Base-by-base conservation (phyloP, 1,284 basidiomycete species). In the Ceratobasidium sp. region DNA sequence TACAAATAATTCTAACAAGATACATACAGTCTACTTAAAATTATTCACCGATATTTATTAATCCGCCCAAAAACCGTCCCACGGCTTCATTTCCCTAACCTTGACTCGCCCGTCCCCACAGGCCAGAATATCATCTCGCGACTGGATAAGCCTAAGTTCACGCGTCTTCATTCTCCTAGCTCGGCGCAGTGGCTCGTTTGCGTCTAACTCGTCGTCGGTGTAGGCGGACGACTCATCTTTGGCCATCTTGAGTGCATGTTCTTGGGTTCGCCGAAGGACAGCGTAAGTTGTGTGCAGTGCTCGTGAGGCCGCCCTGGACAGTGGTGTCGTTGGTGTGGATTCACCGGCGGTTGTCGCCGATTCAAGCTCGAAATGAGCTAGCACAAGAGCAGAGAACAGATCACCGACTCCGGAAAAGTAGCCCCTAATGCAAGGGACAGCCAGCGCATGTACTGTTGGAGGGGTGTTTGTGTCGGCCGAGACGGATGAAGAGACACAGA, bases 361-460 rank as follows among this genome's bases (percentile, higher is more conserved):
- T 83, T 81, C 23, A 84, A 27, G 10, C 41, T 74, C 81, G 84
- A 92, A 98, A 81, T 97, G 93, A 0, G 92, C 97, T 0, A 98
- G 87, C 20, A 97, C 90, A 74, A 99, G 90, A 0, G 98, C 95
- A 1, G 97, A 96, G 86, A 99, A 99, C 71, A 99, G 90, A 83
- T 99, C 97, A 16, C 97, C 98, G 2, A 98, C 97, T 35, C 97
- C 98, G 12, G 95, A 94, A 84, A 97, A 99, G 86, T 98, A 98
- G 10, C 96, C 96, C 27, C 93, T 90, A 35, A 98, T 89, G 57
- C 93, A 90, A 0, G 94, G 93, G 12, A 99, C 91, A 60, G 88
- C 88, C 81, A 91, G 90, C 0, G 91, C 90, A 84, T 94, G 89
- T 23, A 97, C 88, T 0, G 82, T 82, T 41, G 59, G 81, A 66